Percentiles rank a stretch among this genome's conserved stretches.
These are phyloP conservation scores for Pseudotsuga menziesii DNA, from an alignment of 75 land plant genomes.

Conservation along the genomic window DNA sequence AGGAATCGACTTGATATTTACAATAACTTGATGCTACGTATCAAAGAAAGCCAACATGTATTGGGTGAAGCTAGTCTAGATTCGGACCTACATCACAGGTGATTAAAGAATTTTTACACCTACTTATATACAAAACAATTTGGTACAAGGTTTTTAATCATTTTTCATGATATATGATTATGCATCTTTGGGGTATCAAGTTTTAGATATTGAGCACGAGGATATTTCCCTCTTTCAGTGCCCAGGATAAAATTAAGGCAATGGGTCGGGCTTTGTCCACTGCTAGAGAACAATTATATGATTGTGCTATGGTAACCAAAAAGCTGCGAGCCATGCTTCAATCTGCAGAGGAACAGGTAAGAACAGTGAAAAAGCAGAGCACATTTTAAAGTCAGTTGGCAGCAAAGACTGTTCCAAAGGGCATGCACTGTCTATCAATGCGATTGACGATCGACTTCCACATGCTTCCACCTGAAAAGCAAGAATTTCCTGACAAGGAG, in stretches of 20 bases:
- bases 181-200: background rate
- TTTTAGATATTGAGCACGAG: background rate
- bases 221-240: conserved; percentile 34
- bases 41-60: conserved; percentile 47
- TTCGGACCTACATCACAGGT: conserved; percentile 72
- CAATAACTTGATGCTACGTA: conserved; percentile 43
- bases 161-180: background rate
- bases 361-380: conserved; percentile 56
- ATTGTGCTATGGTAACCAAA: conserved; percentile 40
- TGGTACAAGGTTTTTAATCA: conserved; percentile 5
- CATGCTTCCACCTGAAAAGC: conserved; percentile 19
- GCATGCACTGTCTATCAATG: conserved; percentile 73
- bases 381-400: conserved; percentile 75
- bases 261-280: conserved; percentile 71
- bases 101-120: background rate
- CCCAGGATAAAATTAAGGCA: conserved; percentile 55
- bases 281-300: conserved; percentile 60
- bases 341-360: conserved; percentile 53
- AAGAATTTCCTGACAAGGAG: conserved; percentile 25
- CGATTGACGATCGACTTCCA: conserved; percentile 64
- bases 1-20: conserved; percentile 39
- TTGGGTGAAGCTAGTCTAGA: conserved; percentile 81
- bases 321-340: conserved; percentile 88
- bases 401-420: conserved; percentile 79
- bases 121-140: background rate